Evolutionary conservation across 495 filamentous ascomycete genomes (phyloP).

Genomic region (Daldinia loculata): DNA sequence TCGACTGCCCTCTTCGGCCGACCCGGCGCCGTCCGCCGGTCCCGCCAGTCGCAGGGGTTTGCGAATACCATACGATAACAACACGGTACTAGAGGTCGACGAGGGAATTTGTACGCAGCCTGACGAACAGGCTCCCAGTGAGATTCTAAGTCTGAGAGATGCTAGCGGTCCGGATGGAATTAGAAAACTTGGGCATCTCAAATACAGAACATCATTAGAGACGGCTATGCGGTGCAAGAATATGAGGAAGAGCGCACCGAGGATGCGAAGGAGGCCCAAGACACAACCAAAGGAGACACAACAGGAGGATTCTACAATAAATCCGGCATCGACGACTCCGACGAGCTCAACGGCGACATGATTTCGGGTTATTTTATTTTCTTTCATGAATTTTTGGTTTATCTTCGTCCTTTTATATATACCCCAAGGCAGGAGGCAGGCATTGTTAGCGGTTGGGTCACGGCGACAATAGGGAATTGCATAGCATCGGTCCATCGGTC

Average conservation of each 20-base stretch:
- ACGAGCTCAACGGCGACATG: slow-evolving; percentile 20
- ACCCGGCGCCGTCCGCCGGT: slow-evolving; percentile 13
- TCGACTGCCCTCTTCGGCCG: slow-evolving; percentile 9
- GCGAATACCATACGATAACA: slow-evolving; percentile 17
- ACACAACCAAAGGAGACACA: slow-evolving; percentile 13
- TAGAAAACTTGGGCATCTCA: slow-evolving; percentile 48
- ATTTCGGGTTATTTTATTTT: slow-evolving; percentile 18
- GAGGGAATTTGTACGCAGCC: slow-evolving; percentile 33
- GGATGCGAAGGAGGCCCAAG: slow-evolving; percentile 54
- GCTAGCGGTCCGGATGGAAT: slow-evolving; percentile 46
- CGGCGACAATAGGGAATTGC: slow-evolving; percentile 13
- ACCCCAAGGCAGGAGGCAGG: slow-evolving; percentile 25
- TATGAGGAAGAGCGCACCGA: slow-evolving; percentile 52
- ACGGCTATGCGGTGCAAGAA: slow-evolving; percentile 54
- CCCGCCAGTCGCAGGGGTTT: slow-evolving; percentile 31
- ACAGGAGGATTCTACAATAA: slow-evolving; percentile 24
- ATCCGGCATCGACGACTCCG: slow-evolving; percentile 24
- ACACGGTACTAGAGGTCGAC: slow-evolving; percentile 45
- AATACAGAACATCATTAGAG: slow-evolving; percentile 53
- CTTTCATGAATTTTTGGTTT: neutral
- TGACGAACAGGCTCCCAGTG: slow-evolving; percentile 32
- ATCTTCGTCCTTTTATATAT: slow-evolving; percentile 26
- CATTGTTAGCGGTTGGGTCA: slow-evolving; percentile 14
- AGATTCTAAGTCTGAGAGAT: slow-evolving; percentile 35
- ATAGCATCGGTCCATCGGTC: slow-evolving; percentile 16